These are phyloP conservation scores for Corinectria fuckeliana DNA, from an alignment of 2,329 filamentous ascomycete genomes.

Conservation along the genomic window DNA sequence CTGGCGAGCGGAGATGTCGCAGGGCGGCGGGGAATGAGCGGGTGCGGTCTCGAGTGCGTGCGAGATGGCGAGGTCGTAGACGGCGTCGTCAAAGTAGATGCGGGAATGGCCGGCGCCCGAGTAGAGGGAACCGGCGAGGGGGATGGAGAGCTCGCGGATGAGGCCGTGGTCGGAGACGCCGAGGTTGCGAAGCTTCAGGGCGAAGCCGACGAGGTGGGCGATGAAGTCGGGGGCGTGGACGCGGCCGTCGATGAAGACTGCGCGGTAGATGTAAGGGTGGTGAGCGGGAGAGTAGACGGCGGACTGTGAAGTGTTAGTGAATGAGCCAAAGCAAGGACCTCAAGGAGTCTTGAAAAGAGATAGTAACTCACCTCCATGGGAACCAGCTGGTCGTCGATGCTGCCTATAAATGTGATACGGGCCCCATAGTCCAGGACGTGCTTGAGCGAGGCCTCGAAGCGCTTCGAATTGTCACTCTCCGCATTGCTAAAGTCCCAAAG, in stretches of 20 bases:
- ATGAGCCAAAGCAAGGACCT: neutral
- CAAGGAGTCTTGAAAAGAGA: no score
- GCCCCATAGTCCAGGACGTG: constrained; percentile 79
- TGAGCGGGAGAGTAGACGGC: constrained; percentile 84
- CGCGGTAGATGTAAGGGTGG: constrained; percentile 92
- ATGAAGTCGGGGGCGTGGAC: constrained; percentile 94
- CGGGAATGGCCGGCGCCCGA: constrained; percentile 91
- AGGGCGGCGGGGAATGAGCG: constrained; percentile 46
- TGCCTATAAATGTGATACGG: constrained; percentile 86
- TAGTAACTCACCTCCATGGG: constrained; percentile 74
- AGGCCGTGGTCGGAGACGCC: constrained; percentile 93
- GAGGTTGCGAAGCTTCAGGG: constrained; percentile 90
- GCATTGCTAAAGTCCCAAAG: constrained; percentile 92
- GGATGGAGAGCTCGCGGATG: constrained; percentile 85
- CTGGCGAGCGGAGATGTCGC: constrained; percentile 35
- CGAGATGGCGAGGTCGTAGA: constrained; percentile 80
- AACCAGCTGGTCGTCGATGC: constrained; percentile 96
- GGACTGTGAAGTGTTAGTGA: constrained; percentile 59
- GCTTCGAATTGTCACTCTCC: constrained; percentile 79
- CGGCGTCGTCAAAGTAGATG: constrained; percentile 85
- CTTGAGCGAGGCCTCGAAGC: constrained; percentile 79
- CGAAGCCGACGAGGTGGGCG: constrained; percentile 89
- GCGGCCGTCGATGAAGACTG: constrained; percentile 94
- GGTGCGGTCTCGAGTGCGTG: constrained; percentile 76
- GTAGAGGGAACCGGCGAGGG: constrained; percentile 90